A percentile compares a stretch with the other conserved stretches of the same genome.
phyloP scores from a whole-genome alignment of 176 grass and related monocot genomes.

The Musa troglodytarum region DNA sequence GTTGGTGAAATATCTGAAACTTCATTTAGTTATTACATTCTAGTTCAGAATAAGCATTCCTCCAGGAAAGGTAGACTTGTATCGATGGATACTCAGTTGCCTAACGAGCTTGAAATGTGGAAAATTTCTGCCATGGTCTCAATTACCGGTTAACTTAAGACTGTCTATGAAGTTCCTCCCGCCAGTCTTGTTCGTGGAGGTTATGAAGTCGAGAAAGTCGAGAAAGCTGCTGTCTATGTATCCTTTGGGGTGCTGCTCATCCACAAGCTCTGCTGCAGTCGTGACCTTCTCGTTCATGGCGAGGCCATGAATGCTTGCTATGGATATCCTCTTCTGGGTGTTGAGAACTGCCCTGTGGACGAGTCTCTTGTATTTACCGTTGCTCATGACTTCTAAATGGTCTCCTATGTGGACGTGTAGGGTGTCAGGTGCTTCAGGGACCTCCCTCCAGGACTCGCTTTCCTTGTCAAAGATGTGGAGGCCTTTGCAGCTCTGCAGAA shows the following conservation, averaged over 20 bases:
- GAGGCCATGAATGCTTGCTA: slow-evolving; percentile 30
- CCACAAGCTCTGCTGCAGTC: neutral
- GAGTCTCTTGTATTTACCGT: slow-evolving; percentile 17
- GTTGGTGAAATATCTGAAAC: no score
- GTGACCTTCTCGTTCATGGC: slow-evolving; percentile 31
- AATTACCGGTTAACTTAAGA: neutral
- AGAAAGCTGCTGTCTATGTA: slow-evolving; percentile 5
- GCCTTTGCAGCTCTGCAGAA: slow-evolving; percentile 48
- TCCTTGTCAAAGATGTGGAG: slow-evolving; percentile 47
- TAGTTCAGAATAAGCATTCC: no score
- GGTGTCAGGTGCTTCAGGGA: slow-evolving; percentile 19
- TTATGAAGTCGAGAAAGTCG: neutral
- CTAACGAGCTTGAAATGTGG: no score
- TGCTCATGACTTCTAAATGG: slow-evolving; percentile 34
- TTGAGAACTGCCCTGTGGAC: slow-evolving; percentile 11
- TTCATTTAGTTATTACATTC: no score
- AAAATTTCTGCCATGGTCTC: neutral
- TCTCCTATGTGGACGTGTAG: slow-evolving; percentile 74
- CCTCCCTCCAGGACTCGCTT: slow-evolving; percentile 24
- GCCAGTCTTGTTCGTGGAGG: no score
- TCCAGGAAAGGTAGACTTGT: no score
- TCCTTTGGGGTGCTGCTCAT: neutral
- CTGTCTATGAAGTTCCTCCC: neutral
- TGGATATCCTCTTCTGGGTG: slow-evolving; percentile 15
- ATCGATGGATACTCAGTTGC: no score